Percentiles rank a stretch among this genome's conserved stretches.
These are phyloP conservation scores for Fusarium irregulare DNA, from an alignment of 2,329 filamentous ascomycete genomes.

Conservation along the genomic window DNA sequence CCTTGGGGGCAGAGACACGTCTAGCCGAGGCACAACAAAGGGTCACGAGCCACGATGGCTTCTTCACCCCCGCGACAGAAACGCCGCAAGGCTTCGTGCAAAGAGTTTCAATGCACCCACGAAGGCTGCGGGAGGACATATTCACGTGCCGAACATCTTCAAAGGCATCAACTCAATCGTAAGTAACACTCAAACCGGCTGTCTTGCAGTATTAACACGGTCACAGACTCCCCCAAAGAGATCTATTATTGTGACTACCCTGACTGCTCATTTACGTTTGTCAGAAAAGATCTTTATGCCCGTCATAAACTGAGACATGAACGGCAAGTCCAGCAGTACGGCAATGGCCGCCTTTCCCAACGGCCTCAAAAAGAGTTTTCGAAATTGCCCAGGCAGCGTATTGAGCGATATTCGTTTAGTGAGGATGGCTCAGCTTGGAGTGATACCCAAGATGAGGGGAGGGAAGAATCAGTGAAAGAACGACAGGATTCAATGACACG, in stretches of 20 bases:
- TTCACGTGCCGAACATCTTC: constrained; percentile 45
- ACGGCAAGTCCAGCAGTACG: constrained; percentile 44
- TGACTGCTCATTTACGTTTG: constrained; percentile 46
- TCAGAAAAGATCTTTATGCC: constrained; percentile 46
- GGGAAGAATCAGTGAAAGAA: constrained; percentile 36
- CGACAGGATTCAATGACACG: constrained; percentile 11
- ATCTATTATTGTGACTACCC: constrained; percentile 48
- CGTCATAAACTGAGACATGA: constrained; percentile 46
- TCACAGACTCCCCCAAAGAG: constrained; percentile 46
- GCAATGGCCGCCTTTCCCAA: constrained; percentile 44
- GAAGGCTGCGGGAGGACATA: constrained; percentile 47
- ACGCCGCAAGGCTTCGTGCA: constrained; percentile 48
- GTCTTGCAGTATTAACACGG: constrained; percentile 21
- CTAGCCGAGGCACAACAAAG: constrained; percentile 17
- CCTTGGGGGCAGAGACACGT: constrained; percentile 1
- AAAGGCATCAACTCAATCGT: constrained; percentile 46
- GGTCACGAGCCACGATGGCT: constrained; percentile 40
- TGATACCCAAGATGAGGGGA: constrained; percentile 45
- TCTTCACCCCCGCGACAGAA: constrained; percentile 47
- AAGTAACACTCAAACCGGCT: neutral
- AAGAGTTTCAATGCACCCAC: constrained; percentile 48
- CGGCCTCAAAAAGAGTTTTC: constrained; percentile 44
- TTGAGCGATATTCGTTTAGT: constrained; percentile 43
- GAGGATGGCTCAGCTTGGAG: constrained; percentile 47
- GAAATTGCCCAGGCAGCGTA: constrained; percentile 33